Base-by-base conservation (phyloP, 2,329 filamentous ascomycete genomes). In the Chalaropsis ovoidea region DNA sequence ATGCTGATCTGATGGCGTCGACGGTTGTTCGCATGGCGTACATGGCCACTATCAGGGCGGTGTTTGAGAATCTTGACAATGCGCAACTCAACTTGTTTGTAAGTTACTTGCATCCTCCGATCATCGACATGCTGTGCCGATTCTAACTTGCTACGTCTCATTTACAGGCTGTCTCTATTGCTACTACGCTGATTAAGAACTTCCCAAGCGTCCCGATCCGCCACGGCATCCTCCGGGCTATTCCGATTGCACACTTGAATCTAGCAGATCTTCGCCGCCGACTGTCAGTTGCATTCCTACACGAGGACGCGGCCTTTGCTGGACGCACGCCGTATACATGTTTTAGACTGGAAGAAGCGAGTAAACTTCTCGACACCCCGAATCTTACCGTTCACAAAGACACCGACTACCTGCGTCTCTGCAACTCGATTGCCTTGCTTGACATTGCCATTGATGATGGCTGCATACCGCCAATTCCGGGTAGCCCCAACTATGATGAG, bases 361-460 rank as follows among this genome's bases (percentile, higher is more conserved):
- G 39, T 15, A 24, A 66, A 2, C 5, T 62, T n/a, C 75, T 83
- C 10, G 71, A 74, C 13, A 71, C 74, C 4, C 74, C 77, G 0
- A 76, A 80, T 27, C 87, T 87, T 70, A 72, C 74, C 24, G 76
- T 86, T 69, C 78, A 74, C 10, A 24, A 77, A 17, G 70, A 78
- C 39, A 88, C 86, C 0, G 77, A 96, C 74, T 96, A 89, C 74
- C 77, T 79, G 17, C 79, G 86, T 65, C 80, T 96, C 1, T 78
- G 80, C 42, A 85, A 88, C 1, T 79, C 85, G 17, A 78, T 89
- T 2, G 76, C 80, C 2, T 81, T 95, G 22, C 81, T 96, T 4
- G 87, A 94, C 71, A 82, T 90, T 47, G 86, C 84, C 17, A 79
- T 96, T 63, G 89, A 90, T 67, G 83, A 86, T 67, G 89, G 76